Base-by-base conservation (phyloP, 257 asterid species). In the Agastache rugosa region DNA sequence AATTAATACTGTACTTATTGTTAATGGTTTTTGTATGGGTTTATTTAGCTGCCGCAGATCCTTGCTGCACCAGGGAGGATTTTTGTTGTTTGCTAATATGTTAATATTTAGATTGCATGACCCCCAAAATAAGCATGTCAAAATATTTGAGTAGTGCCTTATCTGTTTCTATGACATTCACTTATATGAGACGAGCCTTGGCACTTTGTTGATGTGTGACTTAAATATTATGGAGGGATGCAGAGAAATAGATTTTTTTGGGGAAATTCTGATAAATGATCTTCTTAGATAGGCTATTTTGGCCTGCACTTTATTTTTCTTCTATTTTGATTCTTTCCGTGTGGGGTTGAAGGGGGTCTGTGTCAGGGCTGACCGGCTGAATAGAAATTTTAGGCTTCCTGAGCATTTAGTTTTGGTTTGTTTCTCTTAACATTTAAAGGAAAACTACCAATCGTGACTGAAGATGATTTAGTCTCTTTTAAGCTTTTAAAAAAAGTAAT, bases 61-160 rank as follows among this genome's bases (percentile, higher is more conserved):
- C 67, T 51, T 69, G 50, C 54, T 45, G 42, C 48, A 11, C 66
- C 23, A n/a, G 45, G 50, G 54, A 45, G 22, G 22, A 41, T 19
- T 29, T 3, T 55, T 59, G 5, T 60, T 64, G 25, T 25, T 50
- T 55, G 45, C 39, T 56, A 59, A 65, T 48, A 35, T 41, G 31
- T 54, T 11, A 65, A 37, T 39, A 19, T 58, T 19, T 42, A 9
- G 74, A 74, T 67, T 12, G 60, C 37, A 60, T 63, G 47, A 51
- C 10, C 68, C 11, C 44, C 22, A 39, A 44, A 12, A 58, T 31
- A 14, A 6, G 11, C 51, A 42, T 54, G 16, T 35, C 19, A 31
- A 31, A 25, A 14, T 48, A 20, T 51, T 63, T 63, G 19, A 47
- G 15, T 51, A 14, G 3, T 17, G 35, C 58, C 29, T 14, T 22